These are phyloP conservation scores for Emergomyces pasteurianus DNA, from an alignment of 2,329 filamentous ascomycete genomes.

Conservation along the genomic window DNA sequence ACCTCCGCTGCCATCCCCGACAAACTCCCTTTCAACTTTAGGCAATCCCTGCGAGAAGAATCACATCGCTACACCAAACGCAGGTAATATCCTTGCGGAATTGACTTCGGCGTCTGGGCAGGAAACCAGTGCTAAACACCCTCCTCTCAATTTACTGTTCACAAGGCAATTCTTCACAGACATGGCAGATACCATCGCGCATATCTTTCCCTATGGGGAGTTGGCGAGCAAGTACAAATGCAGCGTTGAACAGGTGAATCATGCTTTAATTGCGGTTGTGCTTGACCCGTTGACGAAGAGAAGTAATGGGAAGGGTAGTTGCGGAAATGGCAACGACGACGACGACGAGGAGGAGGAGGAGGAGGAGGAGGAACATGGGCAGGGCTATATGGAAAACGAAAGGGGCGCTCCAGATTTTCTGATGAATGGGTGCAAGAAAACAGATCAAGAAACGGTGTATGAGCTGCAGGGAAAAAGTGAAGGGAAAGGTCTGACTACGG, in stretches of 20 bases:
- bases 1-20: neutral
- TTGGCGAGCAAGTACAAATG: slow-evolving; percentile 18
- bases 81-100: neutral
- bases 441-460: neutral
- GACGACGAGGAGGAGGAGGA: neutral
- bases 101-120: neutral
- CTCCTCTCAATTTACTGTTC: slow-evolving; percentile 2
- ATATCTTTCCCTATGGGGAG: slow-evolving; percentile 14
- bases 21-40: neutral
- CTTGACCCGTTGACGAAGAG: slow-evolving; percentile 13
- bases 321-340: neutral
- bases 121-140: neutral
- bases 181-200: slow-evolving; percentile 13
- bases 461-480: neutral
- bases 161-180: slow-evolving; percentile 16
- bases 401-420: neutral
- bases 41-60: neutral
- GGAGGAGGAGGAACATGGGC: neutral
- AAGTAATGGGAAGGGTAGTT: neutral
- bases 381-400: neutral
- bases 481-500: neutral
- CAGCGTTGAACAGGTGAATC: slow-evolving; percentile 9
- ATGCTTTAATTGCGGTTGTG: slow-evolving; percentile 14
- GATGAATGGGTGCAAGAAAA: slow-evolving; percentile 5
- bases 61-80: neutral